Base-by-base conservation (phyloP, 768 basidiomycete genomes). In the Boletellus emodensis region DNA sequence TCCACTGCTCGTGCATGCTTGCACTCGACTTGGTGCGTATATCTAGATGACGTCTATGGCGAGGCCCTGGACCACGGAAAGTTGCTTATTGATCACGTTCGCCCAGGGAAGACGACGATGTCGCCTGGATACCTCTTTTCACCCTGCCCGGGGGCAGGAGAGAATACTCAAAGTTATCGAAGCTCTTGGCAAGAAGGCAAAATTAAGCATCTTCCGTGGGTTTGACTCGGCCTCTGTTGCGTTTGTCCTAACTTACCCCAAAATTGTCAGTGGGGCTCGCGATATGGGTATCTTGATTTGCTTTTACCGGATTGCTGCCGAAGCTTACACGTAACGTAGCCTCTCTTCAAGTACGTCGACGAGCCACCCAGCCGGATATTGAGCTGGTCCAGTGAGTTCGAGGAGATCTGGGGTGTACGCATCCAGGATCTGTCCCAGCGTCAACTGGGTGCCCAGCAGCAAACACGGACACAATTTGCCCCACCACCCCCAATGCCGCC, bases 1-100 rank as follows among this genome's bases (percentile, higher is more conserved):
- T 85, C 54, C 80, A 90, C 57, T 85, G 84, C 37, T 84, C 84
- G 51, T 82, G 81, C 58, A 70, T 77, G 30, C 73, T 90, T 47
- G 83, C 80, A 17, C 62, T 90, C 35, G 77, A 79, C 57, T 74
- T 76, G 66, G 88, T 89, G 60, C 70, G 79, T 74, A 53, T 43
- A 49, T 49, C 49, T 35, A 17, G 30, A 36, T 37, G 28, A 42
- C 44, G 20, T 20, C 20, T 20, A 20, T 42, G 24, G 18, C 12
- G 18, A 28, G 17, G 32, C 11, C 37, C 13, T 22, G 17, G 38
- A 15, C 28, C 20, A 8, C 44, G 12, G 2, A 41, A 17, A 33
- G 22, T 37, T 33, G 24, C 24, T 35, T 30, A 49, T 42, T 46
- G 42, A 53, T 28, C 35, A 17, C 28, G 14, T 44, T 40, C 33